Evolutionary conservation across 1,284 basidiomycete species (phyloP), one percentile per base, ranked within the genome.

Genomic region (Kwoniella shivajii): DNA sequence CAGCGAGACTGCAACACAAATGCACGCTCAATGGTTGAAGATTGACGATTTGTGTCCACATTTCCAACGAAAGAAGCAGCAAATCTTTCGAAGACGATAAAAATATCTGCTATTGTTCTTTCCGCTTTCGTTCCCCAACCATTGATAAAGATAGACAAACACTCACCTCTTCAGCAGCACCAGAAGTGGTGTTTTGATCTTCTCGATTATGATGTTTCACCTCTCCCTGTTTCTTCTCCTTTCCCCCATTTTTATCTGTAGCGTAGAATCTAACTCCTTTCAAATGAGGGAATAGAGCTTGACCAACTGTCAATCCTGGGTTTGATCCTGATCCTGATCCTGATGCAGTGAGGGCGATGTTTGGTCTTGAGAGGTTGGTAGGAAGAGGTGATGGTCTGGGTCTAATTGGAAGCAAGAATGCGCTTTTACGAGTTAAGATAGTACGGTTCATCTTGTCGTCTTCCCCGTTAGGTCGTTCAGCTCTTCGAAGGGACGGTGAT

Each of bases 111-210:
- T n/a, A n/a, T n/a, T n/a, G n/a, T n/a, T n/a, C n/a, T n/a, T n/a
- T n/a, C n/a, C n/a, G 4, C 9, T 30, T n/a, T 45, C 1, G 9
- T 30, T 4, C 11, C 22, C 22, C 26, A 14, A 10, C 5, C 11
- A 4, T 30, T 13, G 13, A n/a, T 18, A 11, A n/a, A 31, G n/a
- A 29, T 29, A 18, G 14, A 4, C 31, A 48, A 22, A 10, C n/a
- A 62, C 63, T 29, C 31, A 69, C 67, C 62, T 69, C 67, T 11
- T 66, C 58, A 13, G 22, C 39, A 10, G 64, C 65, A 18, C 51
- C 46, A 11, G 64, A 24, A 10, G 65, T 69, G 9, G 37, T 27
- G 46, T 66, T 53, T 44, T 67, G 65, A 22, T 57, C 38, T 31
- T 69, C 67, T n/a, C 30, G 43, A 27, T 52, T 53, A 39, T 39